A percentile compares a stretch with the other conserved stretches of the same genome.
phyloP scores from a whole-genome alignment of 768 basidiomycete genomes.

The Gyrodon lividus region DNA sequence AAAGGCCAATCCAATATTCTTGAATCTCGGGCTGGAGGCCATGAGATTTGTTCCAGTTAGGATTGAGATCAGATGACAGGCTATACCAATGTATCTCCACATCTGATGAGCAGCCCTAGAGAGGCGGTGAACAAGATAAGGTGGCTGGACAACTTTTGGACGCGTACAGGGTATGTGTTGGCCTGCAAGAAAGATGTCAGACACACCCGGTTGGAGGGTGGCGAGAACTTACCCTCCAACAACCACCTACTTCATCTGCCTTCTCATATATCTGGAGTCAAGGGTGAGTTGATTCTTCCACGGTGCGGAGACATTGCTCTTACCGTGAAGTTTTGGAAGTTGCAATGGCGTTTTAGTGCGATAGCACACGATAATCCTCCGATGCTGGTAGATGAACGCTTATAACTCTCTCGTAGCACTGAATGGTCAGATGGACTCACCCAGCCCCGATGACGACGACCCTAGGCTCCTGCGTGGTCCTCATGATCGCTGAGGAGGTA shows the following conservation, averaged over 20 bases:
- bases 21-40: slow-evolving; percentile 43
- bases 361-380: slow-evolving; percentile 46
- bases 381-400: slow-evolving; percentile 25
- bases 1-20: slow-evolving; percentile 41
- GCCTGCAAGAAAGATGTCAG: slow-evolving; percentile 21
- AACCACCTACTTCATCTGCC: slow-evolving; percentile 44
- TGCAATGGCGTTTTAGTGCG: slow-evolving; percentile 36
- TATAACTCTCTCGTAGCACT: background rate
- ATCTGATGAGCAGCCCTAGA: slow-evolving; percentile 46
- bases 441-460: slow-evolving; percentile 24
- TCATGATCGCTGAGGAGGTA: background rate
- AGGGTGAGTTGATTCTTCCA: background rate
- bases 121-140: background rate
- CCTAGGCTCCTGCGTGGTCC: slow-evolving; percentile 1
- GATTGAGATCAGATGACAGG: slow-evolving; percentile 47
- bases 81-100: slow-evolving; percentile 43
- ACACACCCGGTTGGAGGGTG: background rate
- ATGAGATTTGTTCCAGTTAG: slow-evolving; percentile 44
- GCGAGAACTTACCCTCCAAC: slow-evolving; percentile 46
- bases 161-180: slow-evolving; percentile 28
- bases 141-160: background rate
- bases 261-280: slow-evolving; percentile 43
- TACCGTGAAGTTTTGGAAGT: slow-evolving; percentile 42
- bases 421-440: slow-evolving; percentile 8
- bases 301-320: slow-evolving; percentile 5